phyloP scores from a whole-genome alignment of 129 eudicot genomes.

The Oenanthe sinensis region DNA sequence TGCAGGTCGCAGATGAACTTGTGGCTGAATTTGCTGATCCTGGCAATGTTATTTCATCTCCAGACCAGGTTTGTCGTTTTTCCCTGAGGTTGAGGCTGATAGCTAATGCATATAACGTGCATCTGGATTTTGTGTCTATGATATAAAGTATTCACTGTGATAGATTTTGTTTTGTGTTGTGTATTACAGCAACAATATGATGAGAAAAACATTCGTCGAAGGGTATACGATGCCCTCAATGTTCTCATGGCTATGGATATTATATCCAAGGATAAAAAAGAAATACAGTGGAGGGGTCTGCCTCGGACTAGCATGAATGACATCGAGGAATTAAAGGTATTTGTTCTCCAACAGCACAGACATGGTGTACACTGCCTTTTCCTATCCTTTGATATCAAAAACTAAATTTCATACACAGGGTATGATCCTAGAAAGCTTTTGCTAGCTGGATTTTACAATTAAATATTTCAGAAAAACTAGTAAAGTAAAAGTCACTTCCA shows the following conservation, averaged over 20 bases:
- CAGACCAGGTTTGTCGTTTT: conserved; percentile 33
- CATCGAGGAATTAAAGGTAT: conserved; percentile 64
- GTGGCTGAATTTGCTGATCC: conserved; percentile 70
- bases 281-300: conserved; percentile 77
- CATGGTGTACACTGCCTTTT: not conserved
- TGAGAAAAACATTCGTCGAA: conserved; percentile 80
- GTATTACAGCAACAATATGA: conserved; percentile 43
- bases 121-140: not conserved
- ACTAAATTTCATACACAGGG: not conserved
- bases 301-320: conserved; percentile 51
- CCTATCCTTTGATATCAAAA: not conserved
- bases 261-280: conserved; percentile 68
- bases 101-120: not conserved
- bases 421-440: not conserved
- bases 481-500: not conserved
- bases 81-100: not conserved
- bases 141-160: not conserved
- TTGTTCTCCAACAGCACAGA: not conserved
- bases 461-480: not conserved
- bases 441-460: not conserved
- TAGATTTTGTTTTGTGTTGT: conserved; percentile 6
- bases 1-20: conserved; percentile 88
- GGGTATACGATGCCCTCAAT: conserved; percentile 75
- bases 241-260: conserved; percentile 90
- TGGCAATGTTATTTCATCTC: conserved; percentile 30